Base-by-base conservation (phyloP, 768 basidiomycete genomes). In the Hysterangium stoloniferum region DNA sequence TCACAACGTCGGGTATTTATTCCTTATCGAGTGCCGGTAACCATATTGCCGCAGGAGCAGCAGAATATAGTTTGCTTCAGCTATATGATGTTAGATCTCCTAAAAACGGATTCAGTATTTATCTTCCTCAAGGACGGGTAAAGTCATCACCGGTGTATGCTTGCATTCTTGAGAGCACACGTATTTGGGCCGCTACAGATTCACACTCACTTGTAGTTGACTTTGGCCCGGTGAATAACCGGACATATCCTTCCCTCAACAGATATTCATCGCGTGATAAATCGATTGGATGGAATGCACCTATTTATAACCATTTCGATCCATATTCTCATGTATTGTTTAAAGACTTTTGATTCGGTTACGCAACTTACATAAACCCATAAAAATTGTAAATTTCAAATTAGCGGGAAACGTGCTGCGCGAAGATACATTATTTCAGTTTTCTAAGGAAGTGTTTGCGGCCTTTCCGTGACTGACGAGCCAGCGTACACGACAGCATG, bases 51-150 rank as follows among this genome's bases (percentile, higher is more conserved):
- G 86, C 86, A 2, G 89, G 89, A 9, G 79, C 79, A 11, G 86
- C 86, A 6, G 73, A 84, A 8, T 84, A 91, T 59, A 77, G 82
- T 52, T 77, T 89, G 19, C 77, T 92, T 49, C 78, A 85, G 2
- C 80, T 91, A 56, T 92, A 86, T 84, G 89, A 92, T 61, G 71
- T 87, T 27, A 79, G 88, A 7, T 71, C 68, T 17, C 75, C 84
- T 0, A 64, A 59, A 3, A 56, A 54, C 6, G 87, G 89, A 3
- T 88, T 84, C 82, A 86, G 83, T 57, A 79, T 88, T 5, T 79
- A 89, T 61, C 82, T 82, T 2, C 88, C 89, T 1, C 82, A 82
- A 4, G 47, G 40, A 25, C 38, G 35, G 4, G 17, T 20, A 9
- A 15, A 13, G 3, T 66, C 73, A 1, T 87, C 84, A 1, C 88